Percentiles rank a stretch among this genome's conserved stretches.
Conservation (phyloP, 129 eudicot genomes). For the Artemisia tridentata region DNA sequence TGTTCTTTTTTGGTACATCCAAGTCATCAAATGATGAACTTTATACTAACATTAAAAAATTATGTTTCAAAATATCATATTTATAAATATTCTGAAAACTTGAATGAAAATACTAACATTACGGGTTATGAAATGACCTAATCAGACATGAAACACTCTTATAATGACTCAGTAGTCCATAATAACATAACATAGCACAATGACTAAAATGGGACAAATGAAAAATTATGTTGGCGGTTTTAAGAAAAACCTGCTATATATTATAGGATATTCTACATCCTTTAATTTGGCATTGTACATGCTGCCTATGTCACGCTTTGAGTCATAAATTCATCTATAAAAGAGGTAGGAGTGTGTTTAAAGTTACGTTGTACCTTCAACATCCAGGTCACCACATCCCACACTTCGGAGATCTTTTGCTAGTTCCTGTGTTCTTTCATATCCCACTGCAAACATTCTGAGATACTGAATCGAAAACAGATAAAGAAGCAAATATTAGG, state of each 20-base stretch:
- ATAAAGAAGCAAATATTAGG: neutral
- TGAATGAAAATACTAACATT: too few species aligned
- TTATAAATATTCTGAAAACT: too few species aligned
- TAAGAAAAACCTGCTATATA: neutral
- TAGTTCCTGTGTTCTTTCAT: conserved; percentile 89
- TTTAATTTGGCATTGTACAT: too few species aligned
- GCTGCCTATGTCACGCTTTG: neutral
- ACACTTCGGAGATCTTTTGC: conserved; percentile 73
- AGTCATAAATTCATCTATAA: conserved; percentile 17
- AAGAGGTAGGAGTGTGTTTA: conserved; percentile 5
- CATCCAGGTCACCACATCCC: conserved; percentile 97
- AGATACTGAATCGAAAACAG: conserved; percentile 75
- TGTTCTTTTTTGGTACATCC: too few species aligned
- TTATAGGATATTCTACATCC: too few species aligned
- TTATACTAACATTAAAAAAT: neutral
- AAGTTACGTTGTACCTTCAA: conserved; percentile 60
- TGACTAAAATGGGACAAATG: too few species aligned
- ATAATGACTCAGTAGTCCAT: too few species aligned
- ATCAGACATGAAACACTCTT: too few species aligned
- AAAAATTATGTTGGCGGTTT: neutral
- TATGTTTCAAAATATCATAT: too few species aligned
- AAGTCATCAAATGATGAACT: too few species aligned
- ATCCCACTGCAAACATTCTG: conserved; percentile 77
- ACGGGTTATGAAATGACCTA: too few species aligned
- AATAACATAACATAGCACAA: too few species aligned